phyloP scores from a whole-genome alignment of 192 early-diverging fungal species.

The Lunasporangiospora selenospora region DNA sequence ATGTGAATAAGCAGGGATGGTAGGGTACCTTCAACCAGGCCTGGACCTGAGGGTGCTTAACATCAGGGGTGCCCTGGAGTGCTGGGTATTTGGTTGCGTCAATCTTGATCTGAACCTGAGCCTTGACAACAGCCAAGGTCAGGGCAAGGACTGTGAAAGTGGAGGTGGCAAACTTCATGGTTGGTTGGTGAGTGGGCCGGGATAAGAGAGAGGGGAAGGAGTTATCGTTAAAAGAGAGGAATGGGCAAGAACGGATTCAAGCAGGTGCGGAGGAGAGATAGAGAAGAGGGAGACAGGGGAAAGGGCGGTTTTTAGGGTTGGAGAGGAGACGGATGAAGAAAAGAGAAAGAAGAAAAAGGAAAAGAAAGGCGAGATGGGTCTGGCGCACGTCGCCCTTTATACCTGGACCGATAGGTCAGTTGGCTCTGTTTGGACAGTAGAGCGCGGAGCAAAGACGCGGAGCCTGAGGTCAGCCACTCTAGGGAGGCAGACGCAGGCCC shows the following conservation, averaged over 20 bases:
- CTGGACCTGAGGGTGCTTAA: constrained; percentile 20
- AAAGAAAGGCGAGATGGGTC: neutral
- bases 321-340: constrained; percentile 1
- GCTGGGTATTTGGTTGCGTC: constrained; percentile 30
- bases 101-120: constrained; percentile 22
- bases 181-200: neutral
- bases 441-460: neutral
- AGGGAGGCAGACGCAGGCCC: too few relatives aligned
- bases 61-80: constrained; percentile 22
- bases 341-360: neutral
- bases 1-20: too few relatives aligned
- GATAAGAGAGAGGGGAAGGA: neutral
- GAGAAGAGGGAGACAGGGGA: constrained; percentile 1
- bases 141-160: constrained; percentile 28
- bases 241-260: constrained; percentile 21
- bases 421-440: constrained; percentile 19
- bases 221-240: constrained; percentile 48
- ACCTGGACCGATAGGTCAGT: neutral
- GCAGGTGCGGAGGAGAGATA: constrained; percentile 3
- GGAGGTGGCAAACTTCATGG: constrained; percentile 28
- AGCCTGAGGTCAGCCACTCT: too few relatives aligned
- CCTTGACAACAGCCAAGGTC: constrained; percentile 33
- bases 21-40: constrained; percentile 47
- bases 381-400: too few relatives aligned
- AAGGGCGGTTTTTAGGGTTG: neutral